A percentile compares a stretch with the other conserved stretches of the same genome.
phyloP scores from a whole-genome alignment of 805 yeast species.

The Yarrowia keelungensis region DNA sequence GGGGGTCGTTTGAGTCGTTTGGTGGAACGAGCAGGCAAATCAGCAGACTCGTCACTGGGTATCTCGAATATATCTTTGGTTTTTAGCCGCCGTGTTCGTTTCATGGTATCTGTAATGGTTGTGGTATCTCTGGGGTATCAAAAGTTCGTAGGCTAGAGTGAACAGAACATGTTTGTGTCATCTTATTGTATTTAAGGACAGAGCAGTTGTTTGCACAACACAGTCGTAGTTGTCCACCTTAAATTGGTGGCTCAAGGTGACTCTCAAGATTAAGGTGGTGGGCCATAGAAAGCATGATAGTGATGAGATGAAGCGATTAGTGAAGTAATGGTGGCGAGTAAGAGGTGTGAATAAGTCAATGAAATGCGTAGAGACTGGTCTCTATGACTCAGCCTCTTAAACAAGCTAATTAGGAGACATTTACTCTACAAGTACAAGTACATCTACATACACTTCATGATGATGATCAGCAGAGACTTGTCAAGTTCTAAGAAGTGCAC shows the following conservation, averaged over 20 bases:
- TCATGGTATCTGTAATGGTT: constrained; percentile 8
- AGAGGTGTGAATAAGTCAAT: too few species aligned
- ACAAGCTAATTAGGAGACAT: too few species aligned
- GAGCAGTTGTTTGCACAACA: not conserved
- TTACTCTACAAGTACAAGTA: too few species aligned
- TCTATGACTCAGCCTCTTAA: too few species aligned
- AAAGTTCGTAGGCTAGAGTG: not conserved
- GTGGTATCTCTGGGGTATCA: not conserved
- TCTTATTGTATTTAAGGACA: constrained; percentile 3
- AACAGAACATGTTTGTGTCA: not conserved
- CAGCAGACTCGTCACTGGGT: constrained; percentile 10
- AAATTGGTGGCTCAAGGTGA: not conserved
- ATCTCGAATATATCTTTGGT: constrained; percentile 24
- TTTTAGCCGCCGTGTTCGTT: not conserved
- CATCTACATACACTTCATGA: too few species aligned
- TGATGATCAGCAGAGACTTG: too few species aligned
- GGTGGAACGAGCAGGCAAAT: not conserved
- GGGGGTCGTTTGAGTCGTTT: constrained; percentile 1
- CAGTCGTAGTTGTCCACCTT: not conserved
- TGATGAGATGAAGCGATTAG: too few species aligned
- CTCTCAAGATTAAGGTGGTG: too few species aligned
- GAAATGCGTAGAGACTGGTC: too few species aligned
- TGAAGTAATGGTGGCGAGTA: too few species aligned
- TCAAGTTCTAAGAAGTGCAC: too few species aligned
- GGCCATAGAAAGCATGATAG: too few species aligned